These are phyloP conservation scores for Phyllostachys edulis DNA, from an alignment of 176 grass and related monocot genomes.

Conservation along the genomic window DNA sequence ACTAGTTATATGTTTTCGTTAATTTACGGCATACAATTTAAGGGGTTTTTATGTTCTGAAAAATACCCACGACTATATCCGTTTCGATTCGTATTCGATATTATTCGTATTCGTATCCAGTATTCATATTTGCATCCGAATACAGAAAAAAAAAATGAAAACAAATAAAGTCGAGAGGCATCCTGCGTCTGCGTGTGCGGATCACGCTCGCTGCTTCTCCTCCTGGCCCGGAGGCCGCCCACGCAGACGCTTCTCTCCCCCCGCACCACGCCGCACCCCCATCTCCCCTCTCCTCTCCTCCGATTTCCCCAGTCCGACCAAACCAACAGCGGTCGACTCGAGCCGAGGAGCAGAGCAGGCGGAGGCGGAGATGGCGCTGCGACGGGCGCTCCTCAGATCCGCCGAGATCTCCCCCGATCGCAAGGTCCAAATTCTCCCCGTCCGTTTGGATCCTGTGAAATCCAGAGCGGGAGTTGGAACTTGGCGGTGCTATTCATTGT, in stretches of 20 bases:
- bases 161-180: too few species aligned
- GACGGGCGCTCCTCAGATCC: constrained; percentile 53
- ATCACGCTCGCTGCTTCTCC: neutral
- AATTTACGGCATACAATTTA: too few species aligned
- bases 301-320: constrained; percentile 28
- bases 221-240: constrained; percentile 38
- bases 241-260: constrained; percentile 21
- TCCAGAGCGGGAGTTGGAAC: neutral
- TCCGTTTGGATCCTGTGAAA: constrained; percentile 28
- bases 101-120: too few species aligned
- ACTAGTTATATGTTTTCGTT: too few species aligned
- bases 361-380: constrained; percentile 55
- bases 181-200: neutral
- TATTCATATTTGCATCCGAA: too few species aligned
- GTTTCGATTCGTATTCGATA: too few species aligned
- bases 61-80: too few species aligned
- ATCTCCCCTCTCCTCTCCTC: neutral
- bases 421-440: constrained; percentile 28
- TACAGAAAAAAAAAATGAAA: too few species aligned
- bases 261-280: neutral
- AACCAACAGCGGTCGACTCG: constrained; percentile 12
- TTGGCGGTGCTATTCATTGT: neutral
- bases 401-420: constrained; percentile 45
- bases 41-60: too few species aligned
- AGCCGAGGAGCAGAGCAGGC: constrained; percentile 7